Evolutionary conservation across 176 grass and related monocot genomes (phyloP).

Genomic region (Saccharum spontaneum): DNA sequence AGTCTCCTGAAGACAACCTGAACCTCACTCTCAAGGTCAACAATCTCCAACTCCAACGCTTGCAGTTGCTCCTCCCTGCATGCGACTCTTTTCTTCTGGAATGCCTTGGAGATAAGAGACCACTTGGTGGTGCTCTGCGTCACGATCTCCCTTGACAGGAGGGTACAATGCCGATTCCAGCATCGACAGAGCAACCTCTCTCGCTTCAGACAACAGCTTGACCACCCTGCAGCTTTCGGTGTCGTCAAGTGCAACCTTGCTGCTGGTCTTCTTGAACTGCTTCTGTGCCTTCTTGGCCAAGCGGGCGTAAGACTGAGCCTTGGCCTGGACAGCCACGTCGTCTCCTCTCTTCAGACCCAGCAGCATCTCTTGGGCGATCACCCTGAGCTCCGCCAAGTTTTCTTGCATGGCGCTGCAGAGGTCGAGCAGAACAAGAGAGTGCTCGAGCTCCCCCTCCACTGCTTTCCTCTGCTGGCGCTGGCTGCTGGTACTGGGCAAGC

Average conservation of each 20-base stretch:
- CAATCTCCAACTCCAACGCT: constrained; percentile 31
- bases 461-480: constrained; percentile 44
- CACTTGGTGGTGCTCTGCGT: neutral
- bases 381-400: constrained; percentile 34
- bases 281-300: neutral
- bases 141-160: neutral
- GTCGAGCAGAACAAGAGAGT: constrained; percentile 47
- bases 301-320: constrained; percentile 3
- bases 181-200: neutral
- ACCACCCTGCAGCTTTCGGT: neutral
- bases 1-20: constrained; percentile 38
- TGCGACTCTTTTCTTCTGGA: constrained; percentile 16
- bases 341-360: constrained; percentile 40
- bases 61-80: constrained; percentile 18
- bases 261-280: constrained; percentile 11
- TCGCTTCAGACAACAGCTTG: constrained; percentile 19
- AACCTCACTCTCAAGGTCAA: constrained; percentile 12
- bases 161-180: neutral
- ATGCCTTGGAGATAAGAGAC: constrained; percentile 23
- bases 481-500: constrained; percentile 34
- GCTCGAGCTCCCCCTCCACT: constrained; percentile 51
- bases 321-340: constrained; percentile 5
- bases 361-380: constrained; percentile 25
- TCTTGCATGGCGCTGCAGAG: constrained; percentile 42
- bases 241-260: neutral